Evolutionary conservation across 2,329 filamentous ascomycete genomes (phyloP).

Genomic region (Phyllosticta paracitricarpa): DNA sequence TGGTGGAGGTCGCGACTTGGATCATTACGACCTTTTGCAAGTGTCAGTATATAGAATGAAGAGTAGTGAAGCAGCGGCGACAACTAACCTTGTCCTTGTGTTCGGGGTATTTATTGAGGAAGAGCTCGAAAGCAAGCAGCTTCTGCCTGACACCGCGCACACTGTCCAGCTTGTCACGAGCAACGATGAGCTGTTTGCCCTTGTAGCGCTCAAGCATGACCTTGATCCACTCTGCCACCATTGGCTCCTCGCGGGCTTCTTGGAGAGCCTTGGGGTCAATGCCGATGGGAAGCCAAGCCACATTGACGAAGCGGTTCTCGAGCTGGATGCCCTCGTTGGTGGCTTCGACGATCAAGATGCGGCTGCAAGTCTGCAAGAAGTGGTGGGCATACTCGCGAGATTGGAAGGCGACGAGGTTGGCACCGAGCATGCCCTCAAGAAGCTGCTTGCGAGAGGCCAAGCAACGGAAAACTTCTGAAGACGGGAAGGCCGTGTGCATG

Average conservation of each 20-base stretch:
- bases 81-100: slow-evolving; percentile 60
- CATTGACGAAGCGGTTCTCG: slow-evolving; percentile 87
- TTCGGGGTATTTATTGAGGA: slow-evolving; percentile 85
- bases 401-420: slow-evolving; percentile 88
- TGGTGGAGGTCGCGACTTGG: slow-evolving; percentile 85
- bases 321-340: slow-evolving; percentile 80
- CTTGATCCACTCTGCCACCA: slow-evolving; percentile 69
- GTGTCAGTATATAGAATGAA: slow-evolving; percentile 5
- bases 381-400: slow-evolving; percentile 88
- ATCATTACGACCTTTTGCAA: slow-evolving; percentile 65
- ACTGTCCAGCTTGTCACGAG: slow-evolving; percentile 86
- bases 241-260: slow-evolving; percentile 57
- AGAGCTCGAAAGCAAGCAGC: slow-evolving; percentile 82
- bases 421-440: slow-evolving; percentile 83
- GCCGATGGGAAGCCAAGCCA: slow-evolving; percentile 76
- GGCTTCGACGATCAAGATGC: slow-evolving; percentile 81
- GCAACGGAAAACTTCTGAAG: slow-evolving; percentile 91
- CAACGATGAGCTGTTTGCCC: slow-evolving; percentile 83
- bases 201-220: slow-evolving; percentile 76
- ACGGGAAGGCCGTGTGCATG: slow-evolving; percentile 88
- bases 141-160: slow-evolving; percentile 91
- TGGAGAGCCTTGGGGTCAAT: slow-evolving; percentile 75
- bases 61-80: neutral
- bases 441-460: slow-evolving; percentile 78
- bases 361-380: slow-evolving; percentile 91